These are phyloP conservation scores for Pseudocercospora pini-densiflorae DNA, from an alignment of 2,329 filamentous ascomycete species.

Conservation along the genomic window DNA sequence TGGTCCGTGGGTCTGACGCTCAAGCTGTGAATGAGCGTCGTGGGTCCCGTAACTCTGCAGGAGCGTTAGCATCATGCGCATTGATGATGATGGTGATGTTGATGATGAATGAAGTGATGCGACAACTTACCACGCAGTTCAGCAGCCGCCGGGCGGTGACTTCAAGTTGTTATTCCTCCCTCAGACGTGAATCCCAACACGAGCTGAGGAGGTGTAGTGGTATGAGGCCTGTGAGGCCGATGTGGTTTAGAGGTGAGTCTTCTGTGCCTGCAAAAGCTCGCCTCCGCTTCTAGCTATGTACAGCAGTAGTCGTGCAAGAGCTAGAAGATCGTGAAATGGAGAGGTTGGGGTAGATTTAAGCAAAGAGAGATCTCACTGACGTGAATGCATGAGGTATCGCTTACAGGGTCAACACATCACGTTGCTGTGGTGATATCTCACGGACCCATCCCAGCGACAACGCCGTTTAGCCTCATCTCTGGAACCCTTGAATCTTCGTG, in stretches of 20 bases:
- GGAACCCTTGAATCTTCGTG: background rate
- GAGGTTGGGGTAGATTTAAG: background rate
- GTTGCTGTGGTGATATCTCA: background rate
- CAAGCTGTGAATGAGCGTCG: slow-evolving; percentile 23
- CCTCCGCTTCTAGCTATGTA: slow-evolving; percentile 20
- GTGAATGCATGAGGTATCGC: background rate
- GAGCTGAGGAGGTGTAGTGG: slow-evolving; percentile 24
- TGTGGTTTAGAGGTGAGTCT: slow-evolving; percentile 16
- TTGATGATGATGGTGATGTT: background rate
- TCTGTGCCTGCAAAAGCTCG: slow-evolving; percentile 13
- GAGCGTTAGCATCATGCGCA: slow-evolving; percentile 20
- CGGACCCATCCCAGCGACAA: background rate
- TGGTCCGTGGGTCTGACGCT: slow-evolving; percentile 22
- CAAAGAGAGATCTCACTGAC: background rate
- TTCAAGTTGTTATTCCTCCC: slow-evolving; percentile 24
- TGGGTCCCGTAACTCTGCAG: slow-evolving; percentile 35
- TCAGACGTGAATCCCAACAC: slow-evolving; percentile 29
- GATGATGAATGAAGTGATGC: background rate
- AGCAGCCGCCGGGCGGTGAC: slow-evolving; percentile 70
- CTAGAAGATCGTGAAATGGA: slow-evolving; percentile 6
- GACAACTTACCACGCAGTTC: slow-evolving; percentile 72
- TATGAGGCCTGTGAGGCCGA: slow-evolving; percentile 13
- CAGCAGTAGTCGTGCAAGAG: slow-evolving; percentile 14
- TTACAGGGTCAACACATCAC: background rate
- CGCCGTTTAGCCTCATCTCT: background rate